Base-by-base conservation (phyloP, 2,329 filamentous ascomycete genomes). In the Aspergillus pseudoglaucus region DNA sequence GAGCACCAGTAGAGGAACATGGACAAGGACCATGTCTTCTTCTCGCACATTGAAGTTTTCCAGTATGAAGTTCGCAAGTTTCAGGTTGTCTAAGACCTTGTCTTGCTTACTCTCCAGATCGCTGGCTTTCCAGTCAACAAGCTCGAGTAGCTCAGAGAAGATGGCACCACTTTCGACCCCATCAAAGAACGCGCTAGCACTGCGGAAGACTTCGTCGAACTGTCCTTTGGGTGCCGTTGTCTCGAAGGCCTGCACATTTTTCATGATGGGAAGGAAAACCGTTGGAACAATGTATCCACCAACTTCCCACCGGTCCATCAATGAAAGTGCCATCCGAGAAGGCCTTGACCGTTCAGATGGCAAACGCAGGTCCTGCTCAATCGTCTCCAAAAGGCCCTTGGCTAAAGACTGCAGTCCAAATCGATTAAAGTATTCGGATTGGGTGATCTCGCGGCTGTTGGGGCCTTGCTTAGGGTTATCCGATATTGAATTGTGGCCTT, bases 261-360 rank as follows among this genome's bases (percentile, higher is more conserved):
- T 79, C 58, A 98, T 81, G 22, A 91, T 84, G 3, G 90, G 87
- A 12, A 96, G 75, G 61, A 98, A 97, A 12, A 97, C 81, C 51
- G 89, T 84, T 0, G 90, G 88, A 1, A 97, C 85, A 42, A 98
- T 83, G 15, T 91, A 76, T 1, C 89, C 89, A 25, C 93, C 93
- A 55, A 98, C 91, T 65, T 98, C 93, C 90, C 90, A 97, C 49
- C 90, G 84, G 69, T 98, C 93, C 93, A 98, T 97, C 45, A 98
- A 75, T 14, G 94, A 96, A 2, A 97, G 78, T 60, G 90, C 94
- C 53, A 97, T 88, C 48, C 90, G 84, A 63, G 95, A 96, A 0
- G 93, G 91, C 35, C 84, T 83, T 17, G 90, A 88, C 63, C 84
- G 79, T 60, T 94, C 88, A 0, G 78, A 67, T 1, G 86, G 79